Evolutionary conservation across 2,329 filamentous ascomycete genomes (phyloP), one percentile per base, ranked within the genome.

Genomic region (Exophiala calicioides): DNA sequence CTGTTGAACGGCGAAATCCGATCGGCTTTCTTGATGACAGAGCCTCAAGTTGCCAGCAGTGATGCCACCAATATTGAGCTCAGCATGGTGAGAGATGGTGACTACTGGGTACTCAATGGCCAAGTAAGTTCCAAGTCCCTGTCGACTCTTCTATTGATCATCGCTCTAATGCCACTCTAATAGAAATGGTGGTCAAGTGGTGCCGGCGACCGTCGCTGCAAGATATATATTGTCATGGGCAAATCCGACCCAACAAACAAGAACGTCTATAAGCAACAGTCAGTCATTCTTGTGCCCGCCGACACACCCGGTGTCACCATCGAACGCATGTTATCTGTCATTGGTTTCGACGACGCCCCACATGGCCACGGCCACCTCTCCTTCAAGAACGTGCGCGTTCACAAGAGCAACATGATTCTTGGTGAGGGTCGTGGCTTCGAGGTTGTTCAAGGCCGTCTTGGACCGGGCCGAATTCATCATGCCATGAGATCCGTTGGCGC

Each of bases 131-230:
- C 41, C 7, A 10, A 4, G 3, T 10, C 19, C 20, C 16, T 8
- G 26, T 20, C 19, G 9, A 27, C 8, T 44, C 6, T 44, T 13
- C 16, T 13, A 16, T 13, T 45, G 41, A 33, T 32, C 32, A 19
- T 12, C 9, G 13, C 10, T 26, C 8, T 16, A n/a, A 9, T 12
- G 24, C 12, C 12, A 27, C 34, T 23, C n/a, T n/a, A n/a, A 40
- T 80, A 82, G 81, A 98, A 98, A 88, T 98, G 93, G 93, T 98
- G 93, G 93, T 95, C 89, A 20, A 95, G 88, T 55, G 93, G 93
- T 57, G 90, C 90, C 13, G 93, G 93, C 48, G 93, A 98, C 71
- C 86, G 86, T 48, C 81, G 91, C 60, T 98, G 93, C 77, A 79
- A 86, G 68, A 76, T 98, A 66, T 97, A 96, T 74, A 84, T 98